Conservation (phyloP, 257 asterid genomes). For the Mitragyna speciosa region DNA sequence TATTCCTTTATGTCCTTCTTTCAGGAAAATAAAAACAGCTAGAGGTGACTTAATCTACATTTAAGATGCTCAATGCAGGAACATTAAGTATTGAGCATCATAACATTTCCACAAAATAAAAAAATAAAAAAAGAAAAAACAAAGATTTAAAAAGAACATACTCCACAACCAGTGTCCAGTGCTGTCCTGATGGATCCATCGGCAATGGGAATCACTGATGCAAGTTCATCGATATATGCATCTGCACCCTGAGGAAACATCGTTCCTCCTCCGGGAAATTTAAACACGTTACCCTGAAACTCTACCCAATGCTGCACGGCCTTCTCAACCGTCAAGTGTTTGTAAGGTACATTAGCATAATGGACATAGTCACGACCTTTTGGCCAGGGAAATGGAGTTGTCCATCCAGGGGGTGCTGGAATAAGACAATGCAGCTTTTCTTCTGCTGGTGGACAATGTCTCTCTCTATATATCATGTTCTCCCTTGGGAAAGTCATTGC, state of each 20-base stretch:
- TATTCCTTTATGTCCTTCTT: neutral
- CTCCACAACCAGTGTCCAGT: conserved; percentile 93
- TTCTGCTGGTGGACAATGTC: conserved; percentile 81
- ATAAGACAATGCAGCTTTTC: conserved; percentile 77
- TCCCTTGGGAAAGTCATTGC: conserved; percentile 93
- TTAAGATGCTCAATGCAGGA: neutral
- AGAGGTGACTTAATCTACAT: neutral
- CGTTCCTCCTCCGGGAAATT: conserved; percentile 96
- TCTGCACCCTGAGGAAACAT: conserved; percentile 97
- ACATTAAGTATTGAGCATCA: neutral
- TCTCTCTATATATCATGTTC: conserved; percentile 80
- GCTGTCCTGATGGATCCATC: conserved; percentile 85
- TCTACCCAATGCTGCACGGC: conserved; percentile 86
- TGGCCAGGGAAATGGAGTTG: conserved; percentile 91
- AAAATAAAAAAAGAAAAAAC: no score
- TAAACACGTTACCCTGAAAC: conserved; percentile 75
- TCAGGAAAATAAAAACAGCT: neutral
- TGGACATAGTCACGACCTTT: conserved; percentile 88
- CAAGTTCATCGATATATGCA: conserved; percentile 82
- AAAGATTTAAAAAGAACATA: conserved; percentile 35
- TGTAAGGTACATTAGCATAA: conserved; percentile 83
- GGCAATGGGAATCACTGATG: conserved; percentile 58
- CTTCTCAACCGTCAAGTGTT: conserved; percentile 86
- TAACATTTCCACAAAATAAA: neutral
- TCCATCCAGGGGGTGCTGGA: conserved; percentile 83